These are phyloP conservation scores for Backusella sp. DNA, from an alignment of 192 early-diverging fungal species.

Conservation along the genomic window DNA sequence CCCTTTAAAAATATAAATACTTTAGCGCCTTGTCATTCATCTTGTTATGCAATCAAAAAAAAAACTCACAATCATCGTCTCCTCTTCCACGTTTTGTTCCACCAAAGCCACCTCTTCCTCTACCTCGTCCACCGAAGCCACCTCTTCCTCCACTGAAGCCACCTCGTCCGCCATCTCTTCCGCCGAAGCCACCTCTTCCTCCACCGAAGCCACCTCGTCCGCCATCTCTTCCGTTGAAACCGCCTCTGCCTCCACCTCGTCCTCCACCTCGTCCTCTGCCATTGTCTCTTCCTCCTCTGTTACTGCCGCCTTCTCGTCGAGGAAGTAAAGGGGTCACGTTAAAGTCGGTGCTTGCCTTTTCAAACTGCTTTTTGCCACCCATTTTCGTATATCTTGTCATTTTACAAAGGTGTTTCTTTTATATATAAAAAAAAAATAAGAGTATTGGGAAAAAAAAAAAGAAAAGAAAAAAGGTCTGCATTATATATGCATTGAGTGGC, in stretches of 20 bases:
- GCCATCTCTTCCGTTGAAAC: background rate
- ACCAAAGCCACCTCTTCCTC: background rate
- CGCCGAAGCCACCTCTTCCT: background rate
- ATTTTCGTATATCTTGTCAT: constrained; percentile 55
- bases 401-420: too few relatives aligned
- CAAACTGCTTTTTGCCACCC: constrained; percentile 36
- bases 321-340: constrained; percentile 16
- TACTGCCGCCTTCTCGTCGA: background rate
- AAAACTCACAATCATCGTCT: background rate
- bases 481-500: too few relatives aligned
- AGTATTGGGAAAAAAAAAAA: background rate
- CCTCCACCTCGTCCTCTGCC: background rate
- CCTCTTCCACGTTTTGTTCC: background rate
- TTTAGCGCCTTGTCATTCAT: background rate
- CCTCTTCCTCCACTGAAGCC: background rate
- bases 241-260: background rate
- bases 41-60: too few relatives aligned
- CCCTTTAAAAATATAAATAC: background rate
- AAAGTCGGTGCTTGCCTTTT: constrained; percentile 8
- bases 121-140: background rate
- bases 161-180: background rate
- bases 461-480: too few relatives aligned
- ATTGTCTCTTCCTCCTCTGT: background rate
- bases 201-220: background rate
- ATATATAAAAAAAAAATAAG: too few relatives aligned